Evolutionary conservation across 768 basidiomycete species (phyloP).

Genomic region (Rossbeevera mucosa): DNA sequence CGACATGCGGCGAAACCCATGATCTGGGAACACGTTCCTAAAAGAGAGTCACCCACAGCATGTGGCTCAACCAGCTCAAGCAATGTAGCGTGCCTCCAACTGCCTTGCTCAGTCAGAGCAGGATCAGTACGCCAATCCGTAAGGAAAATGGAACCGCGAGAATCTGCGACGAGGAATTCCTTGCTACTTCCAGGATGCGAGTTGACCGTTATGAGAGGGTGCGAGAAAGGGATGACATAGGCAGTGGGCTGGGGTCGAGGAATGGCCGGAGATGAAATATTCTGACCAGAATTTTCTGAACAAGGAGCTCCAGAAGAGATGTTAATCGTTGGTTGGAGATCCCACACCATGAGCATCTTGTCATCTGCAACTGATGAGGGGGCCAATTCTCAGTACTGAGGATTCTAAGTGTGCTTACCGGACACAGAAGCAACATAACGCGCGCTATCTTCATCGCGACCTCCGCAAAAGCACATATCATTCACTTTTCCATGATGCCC

Average conservation of each 20-base stretch:
- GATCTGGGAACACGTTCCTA: constrained; percentile 43
- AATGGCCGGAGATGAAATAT: constrained; percentile 27
- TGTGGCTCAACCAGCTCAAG: constrained; percentile 71
- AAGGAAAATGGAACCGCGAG: constrained; percentile 66
- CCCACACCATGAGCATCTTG: constrained; percentile 84
- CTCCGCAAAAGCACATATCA: constrained; percentile 78
- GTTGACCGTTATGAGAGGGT: constrained; percentile 64
- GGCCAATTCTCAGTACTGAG: background rate
- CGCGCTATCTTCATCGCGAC: constrained; percentile 58
- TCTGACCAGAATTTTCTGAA: constrained; percentile 30
- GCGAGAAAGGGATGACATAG: constrained; percentile 67
- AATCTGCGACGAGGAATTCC: constrained; percentile 76
- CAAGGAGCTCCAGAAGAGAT: constrained; percentile 36
- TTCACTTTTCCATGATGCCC: constrained; percentile 78
- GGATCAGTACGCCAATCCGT: constrained; percentile 83
- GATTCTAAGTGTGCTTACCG: constrained; percentile 36
- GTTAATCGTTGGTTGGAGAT: constrained; percentile 57
- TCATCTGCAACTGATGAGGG: constrained; percentile 48
- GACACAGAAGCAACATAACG: constrained; percentile 81
- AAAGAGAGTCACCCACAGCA: constrained; percentile 49
- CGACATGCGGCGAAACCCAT: constrained; percentile 68
- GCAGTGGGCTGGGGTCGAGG: constrained; percentile 68
- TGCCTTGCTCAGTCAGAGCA: constrained; percentile 43
- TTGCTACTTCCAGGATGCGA: constrained; percentile 71
- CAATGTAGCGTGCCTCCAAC: constrained; percentile 59